Conservation (phyloP, 306 rosid genomes). For the Echinosophora koreensis region DNA sequence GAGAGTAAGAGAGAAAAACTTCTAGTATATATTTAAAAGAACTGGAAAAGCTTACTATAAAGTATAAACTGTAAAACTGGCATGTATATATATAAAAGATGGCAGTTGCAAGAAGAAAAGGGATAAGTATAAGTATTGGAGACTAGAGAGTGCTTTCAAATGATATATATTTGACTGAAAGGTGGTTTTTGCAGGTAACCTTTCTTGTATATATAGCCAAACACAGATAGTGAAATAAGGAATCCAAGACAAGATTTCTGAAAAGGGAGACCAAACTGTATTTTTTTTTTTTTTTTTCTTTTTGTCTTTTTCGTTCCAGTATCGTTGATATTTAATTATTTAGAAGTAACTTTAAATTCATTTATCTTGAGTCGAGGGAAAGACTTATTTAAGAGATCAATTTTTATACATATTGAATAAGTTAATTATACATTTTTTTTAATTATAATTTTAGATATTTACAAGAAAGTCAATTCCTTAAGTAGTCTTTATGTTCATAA, state of each 20-base stretch:
- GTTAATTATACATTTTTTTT: too few species aligned
- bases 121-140: too few species aligned
- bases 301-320: too few species aligned
- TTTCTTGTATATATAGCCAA: constrained; percentile 7
- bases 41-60: background rate
- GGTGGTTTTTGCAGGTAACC: constrained; percentile 48
- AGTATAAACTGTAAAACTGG: background rate
- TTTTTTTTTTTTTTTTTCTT: too few species aligned
- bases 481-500: too few species aligned
- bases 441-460: too few species aligned
- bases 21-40: background rate
- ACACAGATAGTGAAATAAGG: constrained; percentile 10
- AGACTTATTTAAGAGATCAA: too few species aligned
- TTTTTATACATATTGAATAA: too few species aligned
- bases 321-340: too few species aligned
- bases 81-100: background rate
- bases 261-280: background rate
- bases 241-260: constrained; percentile 32
- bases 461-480: too few species aligned
- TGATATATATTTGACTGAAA: constrained; percentile 52
- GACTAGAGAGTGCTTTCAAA: constrained; percentile 28
- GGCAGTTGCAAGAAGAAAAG: constrained; percentile 30
- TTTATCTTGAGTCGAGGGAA: too few species aligned
- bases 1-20: constrained; percentile 6
- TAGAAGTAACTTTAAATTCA: too few species aligned